These are phyloP conservation scores for Periconia macrospinosa DNA, from an alignment of 2,329 filamentous ascomycete species.

Conservation along the genomic window DNA sequence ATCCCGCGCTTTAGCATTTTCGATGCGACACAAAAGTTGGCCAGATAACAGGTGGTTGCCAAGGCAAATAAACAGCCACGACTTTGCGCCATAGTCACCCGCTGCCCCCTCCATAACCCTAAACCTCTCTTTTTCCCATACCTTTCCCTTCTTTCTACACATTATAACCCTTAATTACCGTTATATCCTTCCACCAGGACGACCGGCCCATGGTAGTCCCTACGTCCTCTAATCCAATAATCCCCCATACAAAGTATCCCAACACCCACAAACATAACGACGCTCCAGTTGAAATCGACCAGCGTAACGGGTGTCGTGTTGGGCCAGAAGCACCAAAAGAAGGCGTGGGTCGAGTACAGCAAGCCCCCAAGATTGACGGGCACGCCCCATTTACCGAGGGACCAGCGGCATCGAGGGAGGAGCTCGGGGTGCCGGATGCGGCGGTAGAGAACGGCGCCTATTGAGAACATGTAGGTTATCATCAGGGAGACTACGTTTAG, in stretches of 20 bases:
- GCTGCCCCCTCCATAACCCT: too few species aligned
- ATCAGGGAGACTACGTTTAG: conserved; percentile 44
- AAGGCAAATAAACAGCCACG: too few species aligned
- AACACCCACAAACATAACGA: conserved; percentile 39
- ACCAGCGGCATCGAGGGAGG: conserved; percentile 43
- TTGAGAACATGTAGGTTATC: conserved; percentile 46
- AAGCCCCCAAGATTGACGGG: conserved; percentile 42
- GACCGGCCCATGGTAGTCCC: conserved; percentile 38
- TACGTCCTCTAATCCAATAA: conserved; percentile 33
- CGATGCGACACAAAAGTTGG: too few species aligned
- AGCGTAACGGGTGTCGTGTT: conserved; percentile 26
- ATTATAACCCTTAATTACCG: too few species aligned
- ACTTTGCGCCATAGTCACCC: too few species aligned
- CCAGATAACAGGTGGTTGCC: too few species aligned
- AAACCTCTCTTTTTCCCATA: too few species aligned
- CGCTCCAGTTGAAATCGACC: conserved; percentile 39
- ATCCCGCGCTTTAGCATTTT: too few species aligned
- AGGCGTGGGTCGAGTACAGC: conserved; percentile 39
- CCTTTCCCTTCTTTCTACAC: too few species aligned
- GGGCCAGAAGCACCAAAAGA: conserved; percentile 49
- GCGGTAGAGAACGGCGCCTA: conserved; percentile 45
- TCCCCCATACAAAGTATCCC: conserved; percentile 26
- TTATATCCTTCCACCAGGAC: too few species aligned
- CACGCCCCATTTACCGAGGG: conserved; percentile 42
- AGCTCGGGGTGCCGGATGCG: conserved; percentile 41